These are phyloP conservation scores for Anacardium occidentale DNA, from an alignment of 345 rosid genomes.

Conservation along the genomic window DNA sequence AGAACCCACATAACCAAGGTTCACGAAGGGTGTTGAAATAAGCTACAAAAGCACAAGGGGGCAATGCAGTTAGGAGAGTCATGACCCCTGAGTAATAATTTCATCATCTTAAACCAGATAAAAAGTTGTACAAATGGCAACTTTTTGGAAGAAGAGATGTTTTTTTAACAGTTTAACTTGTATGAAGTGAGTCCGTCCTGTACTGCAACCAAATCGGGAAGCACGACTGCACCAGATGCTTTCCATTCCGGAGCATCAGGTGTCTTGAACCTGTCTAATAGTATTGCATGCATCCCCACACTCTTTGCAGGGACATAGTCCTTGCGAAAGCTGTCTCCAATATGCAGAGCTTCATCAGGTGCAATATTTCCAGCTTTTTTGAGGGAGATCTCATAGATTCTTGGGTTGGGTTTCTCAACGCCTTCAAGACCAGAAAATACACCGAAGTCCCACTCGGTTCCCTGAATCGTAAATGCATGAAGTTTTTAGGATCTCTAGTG, in stretches of 20 bases:
- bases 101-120: background rate
- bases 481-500: conserved; percentile 1
- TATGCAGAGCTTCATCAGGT: conserved; percentile 69
- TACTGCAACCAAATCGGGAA: conserved; percentile 72
- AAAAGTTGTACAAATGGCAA: background rate
- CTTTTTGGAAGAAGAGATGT: background rate
- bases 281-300: conserved; percentile 85
- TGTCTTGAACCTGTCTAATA: conserved; percentile 87
- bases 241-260: conserved; percentile 79
- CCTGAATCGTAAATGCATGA: conserved; percentile 39
- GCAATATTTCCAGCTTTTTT: conserved; percentile 76
- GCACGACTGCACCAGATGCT: conserved; percentile 71
- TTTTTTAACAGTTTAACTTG: conserved; percentile 31
- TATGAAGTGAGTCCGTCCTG: conserved; percentile 57
- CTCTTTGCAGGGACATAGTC: conserved; percentile 83
- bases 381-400: conserved; percentile 66
- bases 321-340: conserved; percentile 91
- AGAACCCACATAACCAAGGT: conserved; percentile 1
- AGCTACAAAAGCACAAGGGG: background rate
- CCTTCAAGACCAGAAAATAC: conserved; percentile 94
- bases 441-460: conserved; percentile 92
- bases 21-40: background rate
- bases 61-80: background rate
- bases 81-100: background rate
- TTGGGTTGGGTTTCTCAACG: conserved; percentile 87